A percentile compares a stretch with the other conserved stretches of the same genome.
Conservation (phyloP, 2,329 filamentous ascomycete species). For the Colletotrichum spinosum region DNA sequence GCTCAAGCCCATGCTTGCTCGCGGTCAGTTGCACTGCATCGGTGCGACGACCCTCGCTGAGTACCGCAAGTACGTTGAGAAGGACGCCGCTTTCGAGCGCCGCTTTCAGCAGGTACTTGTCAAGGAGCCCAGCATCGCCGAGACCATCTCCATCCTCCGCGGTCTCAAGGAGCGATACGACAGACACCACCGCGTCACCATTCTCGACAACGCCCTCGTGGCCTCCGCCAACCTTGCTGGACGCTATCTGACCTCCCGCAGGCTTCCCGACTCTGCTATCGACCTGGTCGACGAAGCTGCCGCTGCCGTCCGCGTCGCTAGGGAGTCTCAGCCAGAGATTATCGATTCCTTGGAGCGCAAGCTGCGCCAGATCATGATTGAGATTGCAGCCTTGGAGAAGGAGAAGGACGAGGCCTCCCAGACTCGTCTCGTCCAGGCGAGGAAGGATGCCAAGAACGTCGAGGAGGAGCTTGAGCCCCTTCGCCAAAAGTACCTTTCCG, state of each 20-base stretch:
- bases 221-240: constrained; percentile 91
- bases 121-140: constrained; percentile 88
- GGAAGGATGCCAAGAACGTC: constrained; percentile 92
- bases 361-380: constrained; percentile 91
- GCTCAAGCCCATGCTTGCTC: constrained; percentile 96
- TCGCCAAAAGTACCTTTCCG: constrained; percentile 93
- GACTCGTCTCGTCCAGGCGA: constrained; percentile 82
- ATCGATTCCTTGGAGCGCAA: constrained; percentile 95
- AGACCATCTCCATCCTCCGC: constrained; percentile 98
- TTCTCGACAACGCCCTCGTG: constrained; percentile 93
- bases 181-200: constrained; percentile 97
- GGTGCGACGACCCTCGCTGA: constrained; percentile 95
- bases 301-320: constrained; percentile 93
- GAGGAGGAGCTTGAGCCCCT: constrained; percentile 92
- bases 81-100: constrained; percentile 97
- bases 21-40: constrained; percentile 97
- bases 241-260: constrained; percentile 89
- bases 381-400: constrained; percentile 93
- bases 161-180: constrained; percentile 98
- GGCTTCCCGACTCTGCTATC: constrained; percentile 95
- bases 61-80: constrained; percentile 99
- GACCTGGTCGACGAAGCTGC: constrained; percentile 97
- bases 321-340: constrained; percentile 95
- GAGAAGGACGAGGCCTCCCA: constrained; percentile 96
- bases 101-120: constrained; percentile 98